Evolutionary conservation across 2,329 filamentous ascomycete genomes (phyloP), one percentile per base, ranked within the genome.

Genomic region (Penicillium psychrosexuale): DNA sequence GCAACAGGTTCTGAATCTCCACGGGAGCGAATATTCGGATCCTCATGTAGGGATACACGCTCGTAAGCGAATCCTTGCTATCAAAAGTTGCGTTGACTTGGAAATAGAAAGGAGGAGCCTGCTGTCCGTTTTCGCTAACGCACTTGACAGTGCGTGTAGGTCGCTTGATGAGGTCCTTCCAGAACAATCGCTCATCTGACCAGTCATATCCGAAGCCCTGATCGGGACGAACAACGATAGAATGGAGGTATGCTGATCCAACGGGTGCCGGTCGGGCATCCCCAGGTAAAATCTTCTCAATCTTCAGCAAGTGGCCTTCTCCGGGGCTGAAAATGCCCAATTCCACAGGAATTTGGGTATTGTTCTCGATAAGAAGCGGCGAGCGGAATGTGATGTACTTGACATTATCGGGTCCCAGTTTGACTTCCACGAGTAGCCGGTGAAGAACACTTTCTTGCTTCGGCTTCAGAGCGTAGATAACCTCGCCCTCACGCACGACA

Each of bases 361-460:
- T 89, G 73, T 99, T 99, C 70, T 99, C 94, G 8, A 99, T 86
- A 0, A 97, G 77, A 1, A 99, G 78, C 0, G 94, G 94, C 17
- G 93, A 97, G 27, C 94, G 85, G 67, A 99, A 86, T 1, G 92
- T 99, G 67, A 99, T 95, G 70, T 96, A 95, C 77, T 99, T 99
- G 76, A 99, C 90, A 66, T 97, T 97, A 77, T 99, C 93, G 0
- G 84, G 78, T n/a, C 91, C 94, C 24, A 99, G 81, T 50, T 84
- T 90, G 50, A 99, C 88, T 54, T 99, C 94, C 0, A 97, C 92
- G 24, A 97, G 84, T 17, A 99, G 82, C 22, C 92, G 88, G 71
- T 99, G 95, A 60, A 93, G 81, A 3, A 96, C 82, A 55, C 89
- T 83, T 66, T 96, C 89, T 58, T 91, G 88, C 71, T 91, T 90